phyloP scores from a whole-genome alignment of 352 stramenopile genomes.

The Hyaloperonospora brassicae region DNA sequence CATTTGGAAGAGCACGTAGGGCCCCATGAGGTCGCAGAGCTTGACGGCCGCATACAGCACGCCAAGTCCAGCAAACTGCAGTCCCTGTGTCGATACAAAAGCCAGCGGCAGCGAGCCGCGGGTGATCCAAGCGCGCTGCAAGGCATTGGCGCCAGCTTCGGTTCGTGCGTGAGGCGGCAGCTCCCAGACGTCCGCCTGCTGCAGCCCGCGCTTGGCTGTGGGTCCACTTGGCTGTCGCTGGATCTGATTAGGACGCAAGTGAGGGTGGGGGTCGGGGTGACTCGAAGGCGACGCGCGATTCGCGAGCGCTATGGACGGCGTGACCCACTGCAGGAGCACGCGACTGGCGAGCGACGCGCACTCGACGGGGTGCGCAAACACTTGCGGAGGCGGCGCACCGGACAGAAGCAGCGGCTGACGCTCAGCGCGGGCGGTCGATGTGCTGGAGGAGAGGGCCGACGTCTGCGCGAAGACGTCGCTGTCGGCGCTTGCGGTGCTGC shows the following conservation, averaged over 20 bases:
- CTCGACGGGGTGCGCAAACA: conserved; percentile 35
- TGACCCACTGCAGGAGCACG: conserved; percentile 44
- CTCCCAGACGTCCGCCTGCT: conserved; percentile 55
- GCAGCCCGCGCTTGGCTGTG: conserved; percentile 25
- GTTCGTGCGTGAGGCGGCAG: conserved; percentile 34
- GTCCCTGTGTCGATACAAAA: conserved; percentile 44
- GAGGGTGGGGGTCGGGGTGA: conserved; percentile 7
- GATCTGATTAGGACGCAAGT: conserved; percentile 17
- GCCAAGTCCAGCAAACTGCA: conserved; percentile 37
- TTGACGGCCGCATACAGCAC: conserved; percentile 35
- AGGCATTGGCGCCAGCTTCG: conserved; percentile 36
- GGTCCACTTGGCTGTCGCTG: conserved; percentile 17
- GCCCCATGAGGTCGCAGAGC: conserved; percentile 48
- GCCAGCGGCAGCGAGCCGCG: conserved; percentile 45
- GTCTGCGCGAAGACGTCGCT: conserved; percentile 11
- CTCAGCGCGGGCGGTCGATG: conserved; percentile 11
- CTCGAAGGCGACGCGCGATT: conserved; percentile 24
- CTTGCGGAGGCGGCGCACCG: conserved; percentile 18
- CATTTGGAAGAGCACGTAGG: conserved; percentile 56
- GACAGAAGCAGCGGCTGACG: conserved; percentile 30
- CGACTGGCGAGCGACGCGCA: conserved; percentile 35
- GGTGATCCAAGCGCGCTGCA: conserved; percentile 53
- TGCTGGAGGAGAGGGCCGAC: conserved; percentile 14
- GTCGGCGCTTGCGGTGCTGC: conserved; percentile 8
- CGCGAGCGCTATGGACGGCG: conserved; percentile 30